Evolutionary conservation across 2,329 filamentous ascomycete genomes (phyloP).

Genomic region (Curvularia spicifera): DNA sequence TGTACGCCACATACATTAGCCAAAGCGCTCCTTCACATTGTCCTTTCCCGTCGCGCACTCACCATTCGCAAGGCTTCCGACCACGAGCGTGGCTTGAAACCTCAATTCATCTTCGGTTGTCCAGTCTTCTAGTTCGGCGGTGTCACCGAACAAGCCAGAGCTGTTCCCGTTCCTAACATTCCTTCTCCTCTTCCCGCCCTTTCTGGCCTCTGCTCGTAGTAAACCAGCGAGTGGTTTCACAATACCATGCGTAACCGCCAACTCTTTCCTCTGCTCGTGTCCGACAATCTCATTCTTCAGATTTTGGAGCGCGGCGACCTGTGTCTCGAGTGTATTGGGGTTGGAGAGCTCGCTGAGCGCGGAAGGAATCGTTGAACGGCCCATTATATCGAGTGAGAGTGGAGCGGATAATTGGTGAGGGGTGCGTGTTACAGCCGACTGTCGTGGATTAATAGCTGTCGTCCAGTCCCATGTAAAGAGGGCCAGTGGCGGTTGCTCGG

Average conservation of each 20-base stretch:
- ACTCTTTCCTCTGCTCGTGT: slow-evolving; percentile 83
- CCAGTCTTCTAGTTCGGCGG: slow-evolving; percentile 44
- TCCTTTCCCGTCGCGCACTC: slow-evolving; percentile 37
- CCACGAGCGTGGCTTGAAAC: slow-evolving; percentile 81
- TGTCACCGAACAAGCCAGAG: slow-evolving; percentile 17
- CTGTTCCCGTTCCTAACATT: slow-evolving; percentile 45
- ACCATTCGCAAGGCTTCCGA: slow-evolving; percentile 87
- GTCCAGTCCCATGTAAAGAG: slow-evolving; percentile 13
- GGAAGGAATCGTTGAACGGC: slow-evolving; percentile 44
- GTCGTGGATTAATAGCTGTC: slow-evolving; percentile 15
- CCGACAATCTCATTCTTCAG: slow-evolving; percentile 92
- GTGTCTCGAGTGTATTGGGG: slow-evolving; percentile 48
- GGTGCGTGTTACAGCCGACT: slow-evolving; percentile 16
- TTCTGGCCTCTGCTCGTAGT: slow-evolving; percentile 54
- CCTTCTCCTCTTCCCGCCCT: slow-evolving; percentile 57
- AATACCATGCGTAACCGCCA: slow-evolving; percentile 74
- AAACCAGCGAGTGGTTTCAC: slow-evolving; percentile 66
- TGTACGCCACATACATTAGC: slow-evolving; percentile 49
- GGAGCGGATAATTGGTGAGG: slow-evolving; percentile 14
- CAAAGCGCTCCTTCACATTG: slow-evolving; percentile 6
- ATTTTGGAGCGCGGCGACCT: slow-evolving; percentile 66
- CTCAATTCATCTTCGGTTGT: slow-evolving; percentile 71
- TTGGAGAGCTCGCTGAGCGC: slow-evolving; percentile 49
- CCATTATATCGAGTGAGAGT: slow-evolving; percentile 35
- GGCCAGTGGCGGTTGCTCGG: slow-evolving; percentile 10